A percentile compares a stretch with the other conserved stretches of the same genome.
Conservation (phyloP, 352 stramenopile genomes). For the Pythium angustatum region DNA sequence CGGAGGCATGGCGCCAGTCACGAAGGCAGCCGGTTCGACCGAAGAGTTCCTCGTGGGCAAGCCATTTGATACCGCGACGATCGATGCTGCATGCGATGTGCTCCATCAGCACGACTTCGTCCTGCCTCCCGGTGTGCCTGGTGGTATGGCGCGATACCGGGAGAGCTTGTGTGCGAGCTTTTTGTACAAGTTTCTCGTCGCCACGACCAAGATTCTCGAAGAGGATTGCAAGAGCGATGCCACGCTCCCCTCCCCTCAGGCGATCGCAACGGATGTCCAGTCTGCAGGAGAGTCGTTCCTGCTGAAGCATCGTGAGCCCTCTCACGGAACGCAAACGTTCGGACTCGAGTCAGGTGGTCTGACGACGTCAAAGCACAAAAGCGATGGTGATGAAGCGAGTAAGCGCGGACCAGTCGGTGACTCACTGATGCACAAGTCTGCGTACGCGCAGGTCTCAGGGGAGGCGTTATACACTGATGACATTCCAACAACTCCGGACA, state of each 20-base stretch:
- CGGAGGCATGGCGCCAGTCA: conserved; percentile 71
- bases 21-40: conserved; percentile 51
- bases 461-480: conserved; percentile 96
- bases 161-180: conserved; percentile 93
- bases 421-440: conserved; percentile 91
- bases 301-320: conserved; percentile 50
- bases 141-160: conserved; percentile 95
- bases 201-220: conserved; percentile 60
- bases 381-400: conserved; percentile 37
- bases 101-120: conserved; percentile 88
- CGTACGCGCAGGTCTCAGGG: conserved; percentile 93
- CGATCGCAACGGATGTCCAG: conserved; percentile 39
- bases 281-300: conserved; percentile 66
- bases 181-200: conserved; percentile 94
- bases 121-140: conserved; percentile 90
- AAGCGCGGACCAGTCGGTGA: conserved; percentile 85
- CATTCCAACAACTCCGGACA: conserved; percentile 83
- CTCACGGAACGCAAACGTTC: conserved; percentile 57
- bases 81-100: conserved; percentile 80
- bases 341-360: conserved; percentile 64
- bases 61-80: conserved; percentile 72
- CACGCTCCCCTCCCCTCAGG: conserved; percentile 29
- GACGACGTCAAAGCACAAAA: conserved; percentile 60
- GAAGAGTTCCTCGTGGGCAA: conserved; percentile 82
- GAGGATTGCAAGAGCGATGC: conserved; percentile 30